Base-by-base conservation (phyloP, 768 basidiomycete species). In the Suillus tomentosus region DNA sequence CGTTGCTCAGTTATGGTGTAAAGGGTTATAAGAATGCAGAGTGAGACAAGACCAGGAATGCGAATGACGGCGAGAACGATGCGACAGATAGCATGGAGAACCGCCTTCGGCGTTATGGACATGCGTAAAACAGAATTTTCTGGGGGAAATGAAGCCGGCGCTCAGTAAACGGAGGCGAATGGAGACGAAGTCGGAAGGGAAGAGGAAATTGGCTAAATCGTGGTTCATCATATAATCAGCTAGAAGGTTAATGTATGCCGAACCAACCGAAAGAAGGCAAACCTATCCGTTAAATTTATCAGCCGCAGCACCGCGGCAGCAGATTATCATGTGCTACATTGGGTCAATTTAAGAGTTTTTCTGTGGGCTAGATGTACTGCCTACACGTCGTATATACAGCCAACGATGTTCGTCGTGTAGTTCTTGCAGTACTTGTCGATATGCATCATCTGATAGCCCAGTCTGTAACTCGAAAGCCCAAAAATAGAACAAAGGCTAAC, bases 41-140 rank as follows among this genome's bases (percentile, higher is more conserved):
- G 13, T 1, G 64, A 63, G 19, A 63, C 6, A 31, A 65, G 24
- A n/a, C 62, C 62, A 14, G 64, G 64, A n/a, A 65, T 11, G 13
- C 62, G 64, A 4, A 62, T 5, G 13, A 58, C 10, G 40, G n/a
- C 10, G 17, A 58, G 40, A 24, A 58, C 0, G 24, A 58, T 31
- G 17, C 24, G 57, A 42, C 6, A 42, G 10, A 42, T 27, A 1
- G 27, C 17, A 27, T 31, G 17, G 57, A 58, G 6, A 42, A n/a
- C 17, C 17, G 17, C 17, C 24, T 27, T 58, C 4, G 24, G 56
- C 15, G 56, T 58, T 19, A 27, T 40, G 39, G 5, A 42, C 56
- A 58, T 58, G 56, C 9, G 15, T 40, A 3, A 22, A 14, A 31
- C 31, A 31, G 31, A 6, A 6, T 31, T 31, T 42, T 42, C 15